Conservation (phyloP, 2,329 filamentous ascomycete species). For the Fusarium sp. region DNA sequence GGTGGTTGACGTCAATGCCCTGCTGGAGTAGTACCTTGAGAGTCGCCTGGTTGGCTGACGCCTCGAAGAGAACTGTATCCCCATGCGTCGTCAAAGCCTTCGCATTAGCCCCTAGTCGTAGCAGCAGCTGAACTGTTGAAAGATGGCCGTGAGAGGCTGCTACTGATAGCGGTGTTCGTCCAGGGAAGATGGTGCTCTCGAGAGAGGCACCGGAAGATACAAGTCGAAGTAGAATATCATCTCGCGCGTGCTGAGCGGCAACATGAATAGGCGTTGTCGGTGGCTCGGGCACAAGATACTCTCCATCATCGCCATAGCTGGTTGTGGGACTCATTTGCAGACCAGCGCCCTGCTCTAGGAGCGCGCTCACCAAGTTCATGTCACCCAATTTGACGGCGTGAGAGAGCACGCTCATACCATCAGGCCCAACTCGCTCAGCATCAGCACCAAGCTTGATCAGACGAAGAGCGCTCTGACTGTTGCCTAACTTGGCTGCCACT, state of each 20-base stretch:
- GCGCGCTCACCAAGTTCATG: constrained; percentile 34
- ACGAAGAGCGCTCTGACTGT: constrained; percentile 36
- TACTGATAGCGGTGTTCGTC: constrained; percentile 41
- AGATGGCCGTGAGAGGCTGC: constrained; percentile 44
- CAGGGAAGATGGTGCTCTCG: constrained; percentile 44
- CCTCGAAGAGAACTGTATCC: constrained; percentile 44
- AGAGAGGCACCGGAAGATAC: constrained; percentile 41
- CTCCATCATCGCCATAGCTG: constrained; percentile 20
- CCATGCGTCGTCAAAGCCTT: constrained; percentile 42
- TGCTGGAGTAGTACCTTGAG: constrained; percentile 43
- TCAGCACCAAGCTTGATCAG: constrained; percentile 43
- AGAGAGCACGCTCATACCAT: constrained; percentile 46
- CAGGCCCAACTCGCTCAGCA: constrained; percentile 40
- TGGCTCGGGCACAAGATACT: constrained; percentile 42
- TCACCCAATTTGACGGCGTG: constrained; percentile 45
- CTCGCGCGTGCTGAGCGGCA: constrained; percentile 43
- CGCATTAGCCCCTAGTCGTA: constrained; percentile 41
- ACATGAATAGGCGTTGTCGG: constrained; percentile 43
- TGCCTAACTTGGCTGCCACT: constrained; percentile 45
- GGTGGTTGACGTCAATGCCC: constrained; percentile 43
- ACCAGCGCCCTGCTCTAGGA: constrained; percentile 40
- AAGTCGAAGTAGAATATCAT: constrained; percentile 41
- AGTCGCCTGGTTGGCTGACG: constrained; percentile 42
- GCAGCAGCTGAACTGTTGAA: constrained; percentile 42
- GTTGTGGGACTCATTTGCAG: constrained; percentile 23